Evolutionary conservation across 2,329 filamentous ascomycete species (phyloP), one percentile per base, ranked within the genome.

Genomic region (Zarea fungicola): DNA sequence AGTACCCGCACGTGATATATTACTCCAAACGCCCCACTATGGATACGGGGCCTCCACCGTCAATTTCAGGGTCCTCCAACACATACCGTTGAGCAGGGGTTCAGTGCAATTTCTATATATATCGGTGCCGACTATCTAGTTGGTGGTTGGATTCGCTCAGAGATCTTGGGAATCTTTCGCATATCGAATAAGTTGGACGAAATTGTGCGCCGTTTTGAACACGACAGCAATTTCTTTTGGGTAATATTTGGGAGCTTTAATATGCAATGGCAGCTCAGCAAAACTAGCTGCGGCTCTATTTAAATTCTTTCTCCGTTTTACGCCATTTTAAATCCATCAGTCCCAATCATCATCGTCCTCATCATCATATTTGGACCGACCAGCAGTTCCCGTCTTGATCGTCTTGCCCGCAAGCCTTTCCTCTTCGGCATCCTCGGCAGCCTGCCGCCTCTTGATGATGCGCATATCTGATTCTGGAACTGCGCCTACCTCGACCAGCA

Each of bases 401-500:
- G 72, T 72, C 60, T 76, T 75, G 54, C 70, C 58, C 25, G 62
- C 65, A 37, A 78, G 63, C 37, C 73, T 73, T 56, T 81, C 77
- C 58, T 84, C 78, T 56, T 80, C 76, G 41, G 73, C 78, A 35
- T 84, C 81, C 53, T 83, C 77, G 2, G 80, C 78, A 13, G 74
- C 75, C 54, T 77, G 72, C 58, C 76, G 75, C 55, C 78, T 73
- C 69, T 83, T 82, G 25, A 79, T 73, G 29, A 96, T 74, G 48
- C 93, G 83, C 67, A 88, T 78, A 64, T 99, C 93, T 50, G 83
- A 85, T 42, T 84, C 76, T 46, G 83, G 80, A 14, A 97, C 73
- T 2, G 90, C 92, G 3, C 90, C 90, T 31, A 95, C 75, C 41
- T 90, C 85, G 2, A 96, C 78, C 31, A 99, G 72, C 34, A 97